Percentiles rank a stretch among this genome's conserved stretches.
phyloP scores from a whole-genome alignment of 495 filamentous ascomycete species.

The Xylaria scruposa region DNA sequence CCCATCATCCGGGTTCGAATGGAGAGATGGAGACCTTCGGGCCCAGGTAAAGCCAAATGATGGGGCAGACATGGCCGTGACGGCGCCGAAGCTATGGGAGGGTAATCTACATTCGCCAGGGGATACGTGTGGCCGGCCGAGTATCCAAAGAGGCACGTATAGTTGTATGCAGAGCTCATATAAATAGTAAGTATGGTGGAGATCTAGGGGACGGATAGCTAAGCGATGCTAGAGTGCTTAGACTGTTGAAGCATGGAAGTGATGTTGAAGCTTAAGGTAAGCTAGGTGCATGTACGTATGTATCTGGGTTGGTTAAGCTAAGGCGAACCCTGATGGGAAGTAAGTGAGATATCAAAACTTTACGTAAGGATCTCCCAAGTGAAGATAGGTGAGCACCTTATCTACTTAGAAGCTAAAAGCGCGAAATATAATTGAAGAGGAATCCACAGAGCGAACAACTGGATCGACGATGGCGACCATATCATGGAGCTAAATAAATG shows the following conservation, averaged over 20 bases:
- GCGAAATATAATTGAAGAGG: slow-evolving; percentile 5
- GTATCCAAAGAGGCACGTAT: background rate
- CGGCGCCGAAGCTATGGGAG: background rate
- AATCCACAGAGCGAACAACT: background rate
- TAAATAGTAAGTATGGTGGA: background rate
- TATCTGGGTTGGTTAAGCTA: background rate
- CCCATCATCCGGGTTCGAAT: slow-evolving; percentile 41
- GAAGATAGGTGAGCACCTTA: background rate
- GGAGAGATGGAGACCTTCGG: slow-evolving; percentile 44
- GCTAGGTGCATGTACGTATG: slow-evolving; percentile 1
- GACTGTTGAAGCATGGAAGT: background rate
- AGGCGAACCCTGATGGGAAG: background rate
- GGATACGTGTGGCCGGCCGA: background rate
- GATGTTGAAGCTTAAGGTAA: slow-evolving; percentile 8
- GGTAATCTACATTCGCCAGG: slow-evolving; percentile 5
- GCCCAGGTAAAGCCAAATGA: slow-evolving; percentile 48
- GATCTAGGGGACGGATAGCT: background rate
- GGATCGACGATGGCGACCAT: slow-evolving; percentile 18
- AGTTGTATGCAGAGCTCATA: background rate
- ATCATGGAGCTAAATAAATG: background rate
- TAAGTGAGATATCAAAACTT: slow-evolving; percentile 1
- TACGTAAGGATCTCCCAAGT: background rate
- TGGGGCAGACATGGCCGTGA: slow-evolving; percentile 44
- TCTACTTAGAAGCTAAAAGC: background rate
- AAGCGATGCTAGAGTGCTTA: background rate